Evolutionary conservation across 1,284 basidiomycete genomes (phyloP).

Genomic region (Ganoderma lingzhi): DNA sequence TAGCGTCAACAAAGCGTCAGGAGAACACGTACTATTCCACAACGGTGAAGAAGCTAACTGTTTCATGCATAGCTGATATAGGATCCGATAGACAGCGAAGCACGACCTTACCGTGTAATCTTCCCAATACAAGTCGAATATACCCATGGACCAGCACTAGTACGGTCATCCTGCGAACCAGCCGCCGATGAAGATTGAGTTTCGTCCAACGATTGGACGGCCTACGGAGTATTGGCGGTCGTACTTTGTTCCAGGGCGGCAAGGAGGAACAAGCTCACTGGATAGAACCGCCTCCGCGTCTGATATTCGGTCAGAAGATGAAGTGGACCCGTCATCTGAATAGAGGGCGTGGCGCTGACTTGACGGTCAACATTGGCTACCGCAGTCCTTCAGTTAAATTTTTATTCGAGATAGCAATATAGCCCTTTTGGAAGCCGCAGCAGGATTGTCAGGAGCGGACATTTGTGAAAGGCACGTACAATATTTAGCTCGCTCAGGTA

Average conservation of each 20-base stretch:
- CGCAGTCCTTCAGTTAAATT: neutral
- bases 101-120: neutral
- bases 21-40: neutral
- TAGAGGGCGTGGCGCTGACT: neutral
- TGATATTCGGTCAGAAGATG: slow-evolving; percentile 1
- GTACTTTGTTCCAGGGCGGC: neutral
- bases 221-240: neutral
- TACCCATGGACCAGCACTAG: neutral
- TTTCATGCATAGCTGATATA: neutral
- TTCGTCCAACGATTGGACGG: neutral
- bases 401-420: neutral
- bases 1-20: neutral
- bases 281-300: neutral
- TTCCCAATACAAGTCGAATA: neutral
- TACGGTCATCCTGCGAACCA: neutral
- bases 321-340: neutral
- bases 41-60: neutral
- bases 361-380: neutral
- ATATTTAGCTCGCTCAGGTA: neutral
- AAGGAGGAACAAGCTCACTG: neutral
- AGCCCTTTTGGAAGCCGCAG: neutral
- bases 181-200: neutral
- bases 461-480: neutral
- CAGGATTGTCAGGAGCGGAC: neutral
- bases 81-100: neutral